Base-by-base conservation (phyloP, 2,329 filamentous ascomycete genomes). In the Hypoxylon sp. region DNA sequence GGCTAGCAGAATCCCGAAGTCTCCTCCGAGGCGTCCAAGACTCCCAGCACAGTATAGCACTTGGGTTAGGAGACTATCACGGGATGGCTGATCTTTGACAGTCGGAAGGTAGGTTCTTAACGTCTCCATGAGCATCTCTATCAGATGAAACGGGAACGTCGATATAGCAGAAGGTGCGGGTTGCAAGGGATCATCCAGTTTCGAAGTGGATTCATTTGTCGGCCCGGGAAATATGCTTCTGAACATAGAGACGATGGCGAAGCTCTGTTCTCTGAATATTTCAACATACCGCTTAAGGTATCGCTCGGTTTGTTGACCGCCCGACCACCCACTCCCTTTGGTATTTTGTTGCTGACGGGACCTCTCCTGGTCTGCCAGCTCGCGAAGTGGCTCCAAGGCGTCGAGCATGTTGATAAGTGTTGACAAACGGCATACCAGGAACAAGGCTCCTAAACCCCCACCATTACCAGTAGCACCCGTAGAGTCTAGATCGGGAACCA, bases 261-360 rank as follows among this genome's bases (percentile, higher is more conserved):
- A 99, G 68, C 90, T 96, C 71, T 99, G 94, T 72, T 99, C 94
- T 42, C 94, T 88, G 69, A 97, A 97, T 19, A 99, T 91, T 69
- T 99, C 94, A 63, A 99, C 90, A 71, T 96, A 99, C 36, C 92
- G 83, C 71, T 97, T 99, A 31, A 99, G 75, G 65, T 91, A 99
- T 41, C 91, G 83, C 70, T 97, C 94, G 1, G 92, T 97, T 69
- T 97, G 94, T 65, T 96, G 91, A 0, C 93, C 93, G 1, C 84
- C 84, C 2, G 81, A 83, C 82, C 81, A 88, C 25, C 71, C 67
- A 29, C 69, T 70, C 6, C 71, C 70, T 15, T 68, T 67, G 4
- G 69, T 65, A 9, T 71, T 67, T 23, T 77, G 71, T 47, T 70
- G 71, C 53, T 80, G 75, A 9, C 75, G 78, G 34, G 71, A 67